These are phyloP conservation scores for Xerocomellus dryophilus DNA, from an alignment of 768 basidiomycete species.

Conservation along the genomic window DNA sequence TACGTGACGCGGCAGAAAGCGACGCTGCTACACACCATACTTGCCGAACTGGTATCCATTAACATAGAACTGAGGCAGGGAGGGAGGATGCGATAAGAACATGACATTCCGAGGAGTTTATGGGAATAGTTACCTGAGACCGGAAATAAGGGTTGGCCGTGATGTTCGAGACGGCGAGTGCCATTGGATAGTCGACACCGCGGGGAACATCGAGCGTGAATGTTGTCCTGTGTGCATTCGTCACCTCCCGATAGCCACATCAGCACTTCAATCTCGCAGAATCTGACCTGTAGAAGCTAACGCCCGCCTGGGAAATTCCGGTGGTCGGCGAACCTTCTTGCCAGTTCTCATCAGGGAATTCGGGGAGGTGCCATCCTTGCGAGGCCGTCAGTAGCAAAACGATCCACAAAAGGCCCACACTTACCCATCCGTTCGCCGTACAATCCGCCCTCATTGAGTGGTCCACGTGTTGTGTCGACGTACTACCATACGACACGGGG, in stretches of 20 bases:
- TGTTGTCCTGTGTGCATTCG: constrained; percentile 19
- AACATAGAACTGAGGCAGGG: constrained; percentile 20
- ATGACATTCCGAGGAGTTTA: not conserved
- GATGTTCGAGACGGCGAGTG: constrained; percentile 44
- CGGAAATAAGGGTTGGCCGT: constrained; percentile 45
- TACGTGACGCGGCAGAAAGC: too few relatives aligned
- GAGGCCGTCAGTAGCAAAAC: constrained; percentile 1
- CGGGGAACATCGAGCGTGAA: constrained; percentile 44
- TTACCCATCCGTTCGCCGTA: constrained; percentile 50
- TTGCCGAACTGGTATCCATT: constrained; percentile 30
- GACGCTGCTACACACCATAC: constrained; percentile 12
- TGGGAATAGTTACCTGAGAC: constrained; percentile 16
- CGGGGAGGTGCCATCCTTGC: constrained; percentile 54
- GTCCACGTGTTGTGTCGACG: constrained; percentile 47
- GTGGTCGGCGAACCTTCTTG: constrained; percentile 38
- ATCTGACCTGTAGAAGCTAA: constrained; percentile 45
- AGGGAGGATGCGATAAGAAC: not conserved
- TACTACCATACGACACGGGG: constrained; percentile 31
- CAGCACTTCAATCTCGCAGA: not conserved
- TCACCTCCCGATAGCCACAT: not conserved
- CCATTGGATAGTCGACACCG: constrained; percentile 48
- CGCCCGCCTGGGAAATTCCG: constrained; percentile 43
- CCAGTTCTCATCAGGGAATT: constrained; percentile 50
- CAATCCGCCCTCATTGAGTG: constrained; percentile 59
- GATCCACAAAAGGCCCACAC: not conserved